Evolutionary conservation across 139 green algal genomes (phyloP).

Genomic region (Chlamydomonas incerta): DNA sequence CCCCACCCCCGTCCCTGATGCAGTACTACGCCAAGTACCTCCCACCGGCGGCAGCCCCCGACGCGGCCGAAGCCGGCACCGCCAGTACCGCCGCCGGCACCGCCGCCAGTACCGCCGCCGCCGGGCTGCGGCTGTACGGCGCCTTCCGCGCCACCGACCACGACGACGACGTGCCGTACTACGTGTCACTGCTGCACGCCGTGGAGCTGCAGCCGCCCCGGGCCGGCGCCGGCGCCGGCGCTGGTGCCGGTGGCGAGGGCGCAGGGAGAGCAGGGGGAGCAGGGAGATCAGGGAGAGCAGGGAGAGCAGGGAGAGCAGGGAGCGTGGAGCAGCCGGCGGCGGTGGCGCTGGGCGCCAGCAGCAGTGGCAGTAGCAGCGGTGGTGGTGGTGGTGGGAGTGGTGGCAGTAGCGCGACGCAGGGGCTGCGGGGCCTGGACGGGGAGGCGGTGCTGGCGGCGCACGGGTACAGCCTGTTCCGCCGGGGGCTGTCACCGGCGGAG

Average conservation of each 20-base stretch:
- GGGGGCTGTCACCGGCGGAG: slow-evolving; percentile 1
- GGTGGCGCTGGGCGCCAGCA: too few species aligned
- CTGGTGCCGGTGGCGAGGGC: too few species aligned
- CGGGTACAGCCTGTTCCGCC: slow-evolving; percentile 25
- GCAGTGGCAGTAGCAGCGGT: background rate
- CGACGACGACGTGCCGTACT: slow-evolving; percentile 12
- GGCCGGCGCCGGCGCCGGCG: background rate
- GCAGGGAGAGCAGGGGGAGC: too few species aligned
- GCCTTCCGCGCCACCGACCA: slow-evolving; percentile 29
- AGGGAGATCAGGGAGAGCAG: too few species aligned
- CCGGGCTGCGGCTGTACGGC: slow-evolving; percentile 32
- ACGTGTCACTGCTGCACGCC: background rate
- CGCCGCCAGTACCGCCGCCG: too few species aligned
- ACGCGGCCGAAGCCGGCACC: background rate
- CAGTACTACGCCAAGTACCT: slow-evolving; percentile 41
- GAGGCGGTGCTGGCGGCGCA: background rate
- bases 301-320: too few species aligned
- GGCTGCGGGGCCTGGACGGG: background rate
- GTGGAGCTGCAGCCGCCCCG: background rate
- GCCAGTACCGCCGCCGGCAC: background rate
- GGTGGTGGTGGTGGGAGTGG: background rate
- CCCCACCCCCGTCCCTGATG: too few species aligned
- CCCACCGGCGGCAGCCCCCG: background rate
- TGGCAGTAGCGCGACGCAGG: too few species aligned
- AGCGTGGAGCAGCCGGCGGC: too few species aligned